Conservation (phyloP, 2,329 filamentous ascomycete genomes). For the Colletotrichum magnum region DNA sequence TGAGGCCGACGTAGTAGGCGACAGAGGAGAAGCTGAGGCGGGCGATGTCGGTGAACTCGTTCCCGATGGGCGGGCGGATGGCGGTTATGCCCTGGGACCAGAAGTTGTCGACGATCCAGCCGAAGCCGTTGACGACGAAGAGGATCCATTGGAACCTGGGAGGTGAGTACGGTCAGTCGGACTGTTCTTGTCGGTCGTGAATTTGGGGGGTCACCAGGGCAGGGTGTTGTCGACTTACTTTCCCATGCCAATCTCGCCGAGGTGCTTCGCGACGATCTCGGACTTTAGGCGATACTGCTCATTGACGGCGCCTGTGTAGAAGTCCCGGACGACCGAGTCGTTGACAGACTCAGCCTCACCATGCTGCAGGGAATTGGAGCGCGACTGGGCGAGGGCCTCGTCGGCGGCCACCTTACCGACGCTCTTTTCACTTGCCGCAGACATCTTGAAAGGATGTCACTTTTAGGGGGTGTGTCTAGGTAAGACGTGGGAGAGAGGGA, state of each 20-base stretch:
- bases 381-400: slow-evolving; percentile 19
- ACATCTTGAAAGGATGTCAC: slow-evolving; percentile 15
- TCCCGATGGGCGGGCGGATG: slow-evolving; percentile 49
- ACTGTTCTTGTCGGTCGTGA: neutral
- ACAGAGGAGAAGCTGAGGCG: slow-evolving; percentile 52
- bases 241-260: slow-evolving; percentile 50
- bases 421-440: slow-evolving; percentile 34
- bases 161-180: neutral
- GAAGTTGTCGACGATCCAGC: slow-evolving; percentile 62
- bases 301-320: slow-evolving; percentile 53
- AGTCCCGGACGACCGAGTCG: slow-evolving; percentile 49
- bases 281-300: slow-evolving; percentile 52
- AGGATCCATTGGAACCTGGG: slow-evolving; percentile 57
- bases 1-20: slow-evolving; percentile 58
- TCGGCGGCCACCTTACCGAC: slow-evolving; percentile 22
- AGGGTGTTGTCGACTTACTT: slow-evolving; percentile 46
- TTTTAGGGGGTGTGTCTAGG: neutral
- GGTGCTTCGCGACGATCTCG: slow-evolving; percentile 48
- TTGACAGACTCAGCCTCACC: slow-evolving; percentile 40
- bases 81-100: slow-evolving; percentile 55
- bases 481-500: neutral
- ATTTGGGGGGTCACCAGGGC: too few relatives aligned
- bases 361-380: slow-evolving; percentile 27
- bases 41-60: slow-evolving; percentile 52
- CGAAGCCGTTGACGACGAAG: slow-evolving; percentile 62